Evolutionary conservation across 176 grass and related monocot genomes (phyloP).

Genomic region (Chloris gayana): DNA sequence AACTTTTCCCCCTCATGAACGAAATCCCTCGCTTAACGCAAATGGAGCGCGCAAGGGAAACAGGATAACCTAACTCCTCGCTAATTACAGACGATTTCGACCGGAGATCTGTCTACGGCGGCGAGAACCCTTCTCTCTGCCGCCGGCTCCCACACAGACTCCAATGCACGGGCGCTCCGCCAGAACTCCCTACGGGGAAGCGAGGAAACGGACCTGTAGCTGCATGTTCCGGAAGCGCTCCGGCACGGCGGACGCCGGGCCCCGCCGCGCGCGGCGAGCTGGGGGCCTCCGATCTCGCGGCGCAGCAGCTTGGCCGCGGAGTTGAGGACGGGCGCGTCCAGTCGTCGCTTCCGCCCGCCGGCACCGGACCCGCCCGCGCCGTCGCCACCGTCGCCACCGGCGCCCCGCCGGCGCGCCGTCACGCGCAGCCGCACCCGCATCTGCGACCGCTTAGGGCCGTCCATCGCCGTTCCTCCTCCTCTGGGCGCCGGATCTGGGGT

Average conservation of each 20-base stretch:
- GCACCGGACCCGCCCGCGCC: not conserved
- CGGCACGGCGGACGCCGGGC: slow-evolving; percentile 60
- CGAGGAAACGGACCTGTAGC: slow-evolving; percentile 56
- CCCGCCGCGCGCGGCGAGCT: slow-evolving; percentile 61
- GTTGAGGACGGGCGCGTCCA: slow-evolving; percentile 54
- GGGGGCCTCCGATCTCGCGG: slow-evolving; percentile 80
- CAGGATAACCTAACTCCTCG: not conserved
- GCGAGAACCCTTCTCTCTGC: slow-evolving; percentile 11
- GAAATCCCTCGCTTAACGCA: not conserved
- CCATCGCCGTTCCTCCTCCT: slow-evolving; percentile 29
- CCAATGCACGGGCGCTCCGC: not conserved
- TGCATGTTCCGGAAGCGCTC: slow-evolving; percentile 92
- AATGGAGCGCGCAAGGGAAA: not conserved
- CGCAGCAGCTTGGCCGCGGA: slow-evolving; percentile 86
- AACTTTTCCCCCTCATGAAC: not conserved
- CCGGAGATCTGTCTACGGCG: not conserved
- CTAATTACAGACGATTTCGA: not conserved
- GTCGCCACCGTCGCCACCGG: slow-evolving; percentile 10
- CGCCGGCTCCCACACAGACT: not conserved
- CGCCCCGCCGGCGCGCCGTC: slow-evolving; percentile 58
- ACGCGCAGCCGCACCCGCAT: slow-evolving; percentile 74
- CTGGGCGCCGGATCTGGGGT: slow-evolving; percentile 2
- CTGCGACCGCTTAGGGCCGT: slow-evolving; percentile 55
- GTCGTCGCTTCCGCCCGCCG: slow-evolving; percentile 26
- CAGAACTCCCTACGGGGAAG: no score